Evolutionary conservation across 352 stramenopile genomes (phyloP).

Genomic region (Thalassiosira exigua): DNA sequence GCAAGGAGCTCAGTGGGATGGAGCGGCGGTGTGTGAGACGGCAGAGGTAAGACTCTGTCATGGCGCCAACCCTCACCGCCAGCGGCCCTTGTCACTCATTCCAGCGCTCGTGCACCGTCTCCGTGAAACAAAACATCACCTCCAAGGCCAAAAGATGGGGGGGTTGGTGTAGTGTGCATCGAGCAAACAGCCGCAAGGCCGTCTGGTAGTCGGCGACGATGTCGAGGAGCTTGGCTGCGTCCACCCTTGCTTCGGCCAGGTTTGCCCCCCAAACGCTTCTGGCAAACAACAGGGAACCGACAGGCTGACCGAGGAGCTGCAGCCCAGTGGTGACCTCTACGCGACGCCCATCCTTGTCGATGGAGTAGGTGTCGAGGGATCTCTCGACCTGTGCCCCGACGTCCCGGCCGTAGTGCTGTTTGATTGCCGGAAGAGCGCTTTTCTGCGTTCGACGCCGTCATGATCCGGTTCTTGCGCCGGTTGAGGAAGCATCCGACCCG

Average conservation of each 20-base stretch:
- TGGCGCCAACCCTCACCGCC: background rate
- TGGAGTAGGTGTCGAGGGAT: slow-evolving; percentile 13
- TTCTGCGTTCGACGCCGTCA: slow-evolving; percentile 29
- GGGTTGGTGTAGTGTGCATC: slow-evolving; percentile 33
- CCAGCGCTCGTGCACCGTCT: background rate
- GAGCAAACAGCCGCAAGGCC: slow-evolving; percentile 25
- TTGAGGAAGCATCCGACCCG: slow-evolving; percentile 18
- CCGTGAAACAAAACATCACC: slow-evolving; percentile 21
- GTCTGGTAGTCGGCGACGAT: slow-evolving; percentile 27
- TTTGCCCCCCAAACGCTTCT: background rate
- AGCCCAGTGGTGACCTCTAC: slow-evolving; percentile 1
- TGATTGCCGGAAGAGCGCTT: slow-evolving; percentile 5
- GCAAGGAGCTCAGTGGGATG: background rate
- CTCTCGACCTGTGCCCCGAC: background rate
- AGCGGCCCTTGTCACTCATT: slow-evolving; percentile 8
- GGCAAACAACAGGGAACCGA: slow-evolving; percentile 20
- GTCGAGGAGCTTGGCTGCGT: slow-evolving; percentile 6
- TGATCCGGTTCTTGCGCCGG: slow-evolving; percentile 24
- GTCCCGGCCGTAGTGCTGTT: background rate
- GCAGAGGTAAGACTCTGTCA: background rate
- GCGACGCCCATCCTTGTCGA: background rate
- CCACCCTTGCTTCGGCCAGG: background rate
- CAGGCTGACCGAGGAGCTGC: slow-evolving; percentile 13
- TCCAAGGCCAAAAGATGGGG: slow-evolving; percentile 24
- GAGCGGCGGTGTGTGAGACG: background rate